Conservation (phyloP, 23 red algal species). For the Pyropia yezoensis region DNA sequence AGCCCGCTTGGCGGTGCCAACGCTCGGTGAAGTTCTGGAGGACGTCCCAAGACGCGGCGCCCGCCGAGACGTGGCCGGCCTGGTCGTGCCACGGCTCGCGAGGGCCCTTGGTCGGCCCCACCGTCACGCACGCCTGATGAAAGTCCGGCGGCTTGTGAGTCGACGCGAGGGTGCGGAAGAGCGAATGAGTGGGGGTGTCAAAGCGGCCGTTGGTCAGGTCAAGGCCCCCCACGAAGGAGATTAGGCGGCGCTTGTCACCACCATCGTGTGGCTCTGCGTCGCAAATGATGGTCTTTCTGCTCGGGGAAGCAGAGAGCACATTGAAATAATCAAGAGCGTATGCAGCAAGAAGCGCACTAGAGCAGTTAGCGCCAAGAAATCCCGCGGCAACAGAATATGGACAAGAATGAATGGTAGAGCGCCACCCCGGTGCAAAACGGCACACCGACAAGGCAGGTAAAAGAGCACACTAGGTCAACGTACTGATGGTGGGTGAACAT, state of each 20-base stretch:
- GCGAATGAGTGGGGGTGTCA: conserved; percentile 47
- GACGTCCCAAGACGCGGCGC: conserved; percentile 60
- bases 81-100: conserved; percentile 77
- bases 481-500: conserved; percentile 85
- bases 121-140: conserved; percentile 35
- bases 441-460: not conserved
- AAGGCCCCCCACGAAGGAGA: conserved; percentile 60
- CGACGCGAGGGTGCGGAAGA: conserved; percentile 49
- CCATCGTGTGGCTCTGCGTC: conserved; percentile 15
- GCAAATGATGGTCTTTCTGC: conserved; percentile 1
- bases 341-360: not conserved
- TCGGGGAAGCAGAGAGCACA: not conserved
- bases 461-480: conserved; percentile 19
- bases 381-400: not conserved
- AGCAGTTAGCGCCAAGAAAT: not conserved
- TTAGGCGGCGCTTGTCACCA: conserved; percentile 39
- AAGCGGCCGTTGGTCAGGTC: conserved; percentile 74
- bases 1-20: conserved; percentile 43
- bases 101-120: conserved; percentile 29
- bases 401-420: not conserved
- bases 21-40: conserved; percentile 65
- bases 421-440: not conserved
- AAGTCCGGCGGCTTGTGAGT: conserved; percentile 51
- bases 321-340: not conserved
- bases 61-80: conserved; percentile 17